Conservation (phyloP, 805 yeast genomes). For the Cyberlindnera mycetangii region DNA sequence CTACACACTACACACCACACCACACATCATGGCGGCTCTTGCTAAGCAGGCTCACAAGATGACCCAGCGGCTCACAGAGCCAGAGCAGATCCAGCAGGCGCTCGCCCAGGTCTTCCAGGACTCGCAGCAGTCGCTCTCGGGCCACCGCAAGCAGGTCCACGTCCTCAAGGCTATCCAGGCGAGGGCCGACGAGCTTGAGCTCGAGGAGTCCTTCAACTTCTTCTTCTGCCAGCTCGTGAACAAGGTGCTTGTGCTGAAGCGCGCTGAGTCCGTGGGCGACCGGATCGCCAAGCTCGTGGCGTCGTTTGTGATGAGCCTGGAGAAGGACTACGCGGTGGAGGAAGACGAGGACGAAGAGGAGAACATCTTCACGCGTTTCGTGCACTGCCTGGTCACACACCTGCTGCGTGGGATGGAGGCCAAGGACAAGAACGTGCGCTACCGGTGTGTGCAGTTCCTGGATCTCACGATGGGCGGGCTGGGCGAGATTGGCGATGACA, state of each 20-base stretch:
- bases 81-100: conserved; percentile 41
- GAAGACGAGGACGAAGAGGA: conserved; percentile 25
- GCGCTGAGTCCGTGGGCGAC: conserved; percentile 70
- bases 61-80: conserved; percentile 24
- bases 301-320: conserved; percentile 51
- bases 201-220: conserved; percentile 57
- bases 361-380: conserved; percentile 46
- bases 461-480: conserved; percentile 69
- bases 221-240: conserved; percentile 61
- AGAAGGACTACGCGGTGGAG: conserved; percentile 24
- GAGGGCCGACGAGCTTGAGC: conserved; percentile 49
- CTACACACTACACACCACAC: background rate
- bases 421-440: conserved; percentile 72
- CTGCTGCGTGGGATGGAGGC: conserved; percentile 78
- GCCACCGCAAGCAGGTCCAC: conserved; percentile 72
- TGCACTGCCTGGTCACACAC: conserved; percentile 60
- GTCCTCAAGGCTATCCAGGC: conserved; percentile 57
- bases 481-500: conserved; percentile 70
- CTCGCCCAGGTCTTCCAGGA: conserved; percentile 74
- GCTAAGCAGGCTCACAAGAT: conserved; percentile 16
- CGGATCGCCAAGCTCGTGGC: conserved; percentile 67
- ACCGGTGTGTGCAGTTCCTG: conserved; percentile 71
- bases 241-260: conserved; percentile 63
- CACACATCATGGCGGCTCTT: conserved; percentile 16
- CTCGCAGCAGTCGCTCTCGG: conserved; percentile 69